Percentiles rank a stretch among this genome's conserved stretches.
phyloP scores from a whole-genome alignment of 768 basidiomycete species.

The Tricholoma sp. region DNA sequence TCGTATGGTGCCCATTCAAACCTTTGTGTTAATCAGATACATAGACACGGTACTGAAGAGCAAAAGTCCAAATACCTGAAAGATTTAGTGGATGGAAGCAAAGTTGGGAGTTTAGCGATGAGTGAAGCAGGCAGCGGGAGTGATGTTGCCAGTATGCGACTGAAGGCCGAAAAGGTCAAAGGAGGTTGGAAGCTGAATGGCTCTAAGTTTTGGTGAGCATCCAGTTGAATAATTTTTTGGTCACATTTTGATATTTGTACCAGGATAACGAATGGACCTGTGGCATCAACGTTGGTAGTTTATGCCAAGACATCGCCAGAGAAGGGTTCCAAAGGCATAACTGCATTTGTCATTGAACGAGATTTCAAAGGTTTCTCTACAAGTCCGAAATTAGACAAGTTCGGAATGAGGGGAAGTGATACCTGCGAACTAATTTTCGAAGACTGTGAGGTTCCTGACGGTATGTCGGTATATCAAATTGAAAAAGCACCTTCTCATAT shows the following conservation, averaged over 20 bases:
- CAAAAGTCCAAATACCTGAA: slow-evolving; percentile 87
- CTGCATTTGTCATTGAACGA: slow-evolving; percentile 86
- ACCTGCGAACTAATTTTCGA: slow-evolving; percentile 94
- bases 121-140: slow-evolving; percentile 89
- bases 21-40: slow-evolving; percentile 82
- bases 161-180: slow-evolving; percentile 72
- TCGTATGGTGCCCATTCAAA: slow-evolving; percentile 93
- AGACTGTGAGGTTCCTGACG: slow-evolving; percentile 83
- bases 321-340: slow-evolving; percentile 82
- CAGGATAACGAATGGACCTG: slow-evolving; percentile 95
- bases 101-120: slow-evolving; percentile 92
- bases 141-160: slow-evolving; percentile 92
- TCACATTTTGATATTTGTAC: slow-evolving; percentile 4
- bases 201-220: slow-evolving; percentile 84
- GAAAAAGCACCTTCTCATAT: not conserved
- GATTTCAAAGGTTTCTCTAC: slow-evolving; percentile 83
- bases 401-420: slow-evolving; percentile 95
- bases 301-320: slow-evolving; percentile 86
- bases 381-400: slow-evolving; percentile 88
- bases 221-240: not conserved
- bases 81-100: slow-evolving; percentile 72
- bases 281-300: slow-evolving; percentile 86
- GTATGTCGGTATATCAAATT: slow-evolving; percentile 32
- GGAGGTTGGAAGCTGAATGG: slow-evolving; percentile 83
- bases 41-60: slow-evolving; percentile 74